Evolutionary conservation across 2,329 filamentous ascomycete genomes (phyloP).

Genomic region (Trichoderma hamatum): DNA sequence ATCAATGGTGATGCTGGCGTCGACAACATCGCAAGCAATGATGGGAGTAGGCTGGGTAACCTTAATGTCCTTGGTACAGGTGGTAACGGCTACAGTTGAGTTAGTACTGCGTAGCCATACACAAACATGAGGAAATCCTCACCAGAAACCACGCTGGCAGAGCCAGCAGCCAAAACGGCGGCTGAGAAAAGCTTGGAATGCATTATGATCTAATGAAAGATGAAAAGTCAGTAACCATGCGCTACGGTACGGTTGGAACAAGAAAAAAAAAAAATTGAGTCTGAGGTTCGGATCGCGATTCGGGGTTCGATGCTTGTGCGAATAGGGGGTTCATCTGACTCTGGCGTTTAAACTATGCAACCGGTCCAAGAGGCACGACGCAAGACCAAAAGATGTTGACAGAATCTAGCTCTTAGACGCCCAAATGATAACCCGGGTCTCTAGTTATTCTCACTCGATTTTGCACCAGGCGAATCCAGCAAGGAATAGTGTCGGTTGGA

Average conservation of each 20-base stretch:
- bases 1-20: constrained; percentile 69
- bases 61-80: constrained; percentile 58
- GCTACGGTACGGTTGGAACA: neutral
- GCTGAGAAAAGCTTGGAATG: constrained; percentile 51
- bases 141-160: constrained; percentile 48
- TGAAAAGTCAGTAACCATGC: constrained; percentile 14
- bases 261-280: neutral
- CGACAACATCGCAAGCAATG: constrained; percentile 69
- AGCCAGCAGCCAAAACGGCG: constrained; percentile 48
- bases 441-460: constrained; percentile 8
- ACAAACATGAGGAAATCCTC: constrained; percentile 31
- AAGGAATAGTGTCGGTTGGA: neutral
- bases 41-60: constrained; percentile 63
- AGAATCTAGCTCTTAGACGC: constrained; percentile 22
- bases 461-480: neutral
- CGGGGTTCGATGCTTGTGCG: neutral
- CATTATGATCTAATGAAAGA: constrained; percentile 46
- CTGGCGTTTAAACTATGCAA: constrained; percentile 31
- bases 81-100: constrained; percentile 28
- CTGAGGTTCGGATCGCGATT: neutral
- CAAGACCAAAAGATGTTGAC: constrained; percentile 33
- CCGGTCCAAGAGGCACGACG: constrained; percentile 33
- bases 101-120: neutral
- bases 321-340: constrained; percentile 27
- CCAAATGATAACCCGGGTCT: neutral